Evolutionary conservation across 805 yeast species (phyloP), one percentile per base, ranked within the genome.

Genomic region (Saturnispora hagleri): DNA sequence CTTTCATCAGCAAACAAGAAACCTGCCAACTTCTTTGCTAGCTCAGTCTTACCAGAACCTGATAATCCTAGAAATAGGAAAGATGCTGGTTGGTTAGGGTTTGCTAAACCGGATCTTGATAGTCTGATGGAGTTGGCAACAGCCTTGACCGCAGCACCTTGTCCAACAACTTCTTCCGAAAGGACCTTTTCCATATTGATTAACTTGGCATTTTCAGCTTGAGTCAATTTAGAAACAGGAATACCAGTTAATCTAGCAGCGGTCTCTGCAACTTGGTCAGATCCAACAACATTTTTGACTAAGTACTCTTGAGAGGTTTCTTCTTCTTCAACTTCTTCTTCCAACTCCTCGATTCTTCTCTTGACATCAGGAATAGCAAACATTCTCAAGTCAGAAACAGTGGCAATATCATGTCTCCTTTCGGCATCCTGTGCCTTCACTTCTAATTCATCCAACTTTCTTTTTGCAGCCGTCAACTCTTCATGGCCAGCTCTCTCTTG

Each of bases 21-120:
- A 0, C 95, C 96, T 10, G 99, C 98, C 26, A 93, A 78, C 63
- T 90, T 93, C 79, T 93, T 93, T 24, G 99, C 98, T 60, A 93
- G 76, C 69, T 93, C 98, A 8, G 99, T 93, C 76, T 93, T 93
- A 79, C 99, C 99, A 6, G 97, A 89, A 61, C 99, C 99, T 2
- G 96, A 87, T 54, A 91, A 78, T 54, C 99, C 99, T 55, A 95
- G 73, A 77, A 93, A 93, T 64, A 93, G 65, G 78, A 93, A 93
- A 13, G 96, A 87, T 0, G 98, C 89, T 5, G 99, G 99, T 59
- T 95, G 96, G 68, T 89, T 80, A 51, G 99, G 99, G 68, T 93
- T 93, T 24, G 97, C 86, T 57, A 93, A 76, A 20, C 99, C 99
- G 10, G 98, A 90, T 67, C 99, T 81, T 17, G 88, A 81, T 61